Percentiles rank a stretch among this genome's conserved stretches.
phyloP scores from a whole-genome alignment of 2,329 filamentous ascomycete genomes.

The Grosmannia clavigera region DNA sequence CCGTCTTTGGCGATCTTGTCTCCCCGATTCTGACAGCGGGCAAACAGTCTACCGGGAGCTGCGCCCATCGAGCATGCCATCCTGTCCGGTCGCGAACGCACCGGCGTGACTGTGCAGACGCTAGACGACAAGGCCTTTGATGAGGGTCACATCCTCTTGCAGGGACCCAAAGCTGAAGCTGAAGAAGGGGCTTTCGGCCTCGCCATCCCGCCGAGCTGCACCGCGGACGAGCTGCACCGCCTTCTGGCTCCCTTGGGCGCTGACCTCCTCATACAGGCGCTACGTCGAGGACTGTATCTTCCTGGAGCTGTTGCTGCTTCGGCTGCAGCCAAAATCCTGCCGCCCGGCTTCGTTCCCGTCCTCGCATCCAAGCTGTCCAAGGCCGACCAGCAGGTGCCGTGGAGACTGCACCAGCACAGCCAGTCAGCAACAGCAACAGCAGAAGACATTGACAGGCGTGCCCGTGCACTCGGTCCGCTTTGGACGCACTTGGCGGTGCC shows the following conservation, averaged over 20 bases:
- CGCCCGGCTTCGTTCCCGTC: constrained; percentile 12
- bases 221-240: constrained; percentile 33
- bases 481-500: constrained; percentile 40
- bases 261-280: constrained; percentile 53
- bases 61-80: constrained; percentile 82
- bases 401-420: constrained; percentile 20
- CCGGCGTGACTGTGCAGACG: constrained; percentile 79
- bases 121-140: constrained; percentile 69
- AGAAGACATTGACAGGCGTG: constrained; percentile 32
- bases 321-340: neutral
- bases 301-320: constrained; percentile 28
- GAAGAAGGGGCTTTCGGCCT: constrained; percentile 34
- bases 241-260: constrained; percentile 54
- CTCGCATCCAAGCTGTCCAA: constrained; percentile 65
- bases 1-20: neutral
- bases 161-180: constrained; percentile 35
- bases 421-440: neutral
- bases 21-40: neutral
- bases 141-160: constrained; percentile 60
- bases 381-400: constrained; percentile 50
- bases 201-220: constrained; percentile 27
- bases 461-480: constrained; percentile 49
- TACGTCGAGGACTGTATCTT: constrained; percentile 52
- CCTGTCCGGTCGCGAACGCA: constrained; percentile 43
- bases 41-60: constrained; percentile 61